Evolutionary conservation across 1,284 basidiomycete genomes (phyloP).

Genomic region (Pulchroboletus neoregius): DNA sequence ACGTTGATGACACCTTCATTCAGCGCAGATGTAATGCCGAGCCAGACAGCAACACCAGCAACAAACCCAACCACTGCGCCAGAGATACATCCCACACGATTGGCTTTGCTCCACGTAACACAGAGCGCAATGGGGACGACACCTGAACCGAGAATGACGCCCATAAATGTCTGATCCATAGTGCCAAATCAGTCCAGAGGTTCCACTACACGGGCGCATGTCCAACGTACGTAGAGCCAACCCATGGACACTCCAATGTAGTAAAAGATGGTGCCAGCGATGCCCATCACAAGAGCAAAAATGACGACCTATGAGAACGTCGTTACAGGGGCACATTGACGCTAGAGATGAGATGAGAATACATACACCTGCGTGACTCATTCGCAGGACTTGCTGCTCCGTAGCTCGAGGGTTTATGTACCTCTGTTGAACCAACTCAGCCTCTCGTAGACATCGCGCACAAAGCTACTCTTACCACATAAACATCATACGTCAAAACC

Average conservation of each 20-base stretch:
- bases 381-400: conserved; percentile 55
- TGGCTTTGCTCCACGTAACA: conserved; percentile 81
- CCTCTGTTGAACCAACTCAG: conserved; percentile 32
- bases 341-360: conserved; percentile 34
- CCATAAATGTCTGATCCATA: conserved; percentile 65
- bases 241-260: conserved; percentile 90
- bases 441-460: not conserved
- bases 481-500: conserved; percentile 79
- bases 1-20: conserved; percentile 75
- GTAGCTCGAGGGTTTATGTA: conserved; percentile 63
- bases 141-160: conserved; percentile 78
- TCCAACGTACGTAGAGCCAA: conserved; percentile 74
- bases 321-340: conserved; percentile 15
- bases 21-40: conserved; percentile 73
- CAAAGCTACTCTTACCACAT: conserved; percentile 44
- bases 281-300: conserved; percentile 76
- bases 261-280: conserved; percentile 83
- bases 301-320: conserved; percentile 52
- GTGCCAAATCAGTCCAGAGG: not conserved
- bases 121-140: conserved; percentile 85
- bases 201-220: not conserved
- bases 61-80: conserved; percentile 72
- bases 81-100: conserved; percentile 72
- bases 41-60: conserved; percentile 75
- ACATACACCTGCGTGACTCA: conserved; percentile 52